Evolutionary conservation across 148 eudicot genomes (phyloP).

Genomic region (Rhododendron simsii): DNA sequence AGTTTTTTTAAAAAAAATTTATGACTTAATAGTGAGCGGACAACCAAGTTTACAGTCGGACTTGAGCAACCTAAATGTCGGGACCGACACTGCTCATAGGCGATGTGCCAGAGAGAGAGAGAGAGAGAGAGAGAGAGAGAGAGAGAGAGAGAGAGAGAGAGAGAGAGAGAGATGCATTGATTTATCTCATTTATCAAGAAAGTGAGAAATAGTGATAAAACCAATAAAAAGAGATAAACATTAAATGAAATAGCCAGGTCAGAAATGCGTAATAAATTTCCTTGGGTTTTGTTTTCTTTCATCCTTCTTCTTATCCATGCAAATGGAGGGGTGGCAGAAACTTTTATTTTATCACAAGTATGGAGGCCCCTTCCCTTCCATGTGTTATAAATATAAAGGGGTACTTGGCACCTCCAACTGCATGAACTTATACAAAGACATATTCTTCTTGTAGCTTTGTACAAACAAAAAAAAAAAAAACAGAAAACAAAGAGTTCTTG

Average conservation of each 20-base stretch:
- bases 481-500: slow-evolving; percentile 25
- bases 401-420: slow-evolving; percentile 12
- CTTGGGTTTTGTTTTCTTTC: slow-evolving; percentile 19
- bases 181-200: neutral
- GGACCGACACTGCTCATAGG: neutral
- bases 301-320: slow-evolving; percentile 18
- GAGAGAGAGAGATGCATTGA: neutral
- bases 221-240: slow-evolving; percentile 12
- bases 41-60: no score
- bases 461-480: neutral
- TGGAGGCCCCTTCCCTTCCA: neutral
- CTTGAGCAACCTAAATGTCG: no score
- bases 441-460: neutral
- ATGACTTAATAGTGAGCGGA: no score
- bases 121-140: neutral
- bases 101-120: neutral
- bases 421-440: slow-evolving; percentile 13
- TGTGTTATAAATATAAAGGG: slow-evolving; percentile 32
- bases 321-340: neutral
- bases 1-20: no score
- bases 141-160: neutral
- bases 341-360: neutral
- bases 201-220: neutral
- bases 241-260: neutral
- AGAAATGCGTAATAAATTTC: slow-evolving; percentile 8